These are phyloP conservation scores for Tephrocybe sp. DNA, from an alignment of 768 basidiomycete species.

Conservation along the genomic window DNA sequence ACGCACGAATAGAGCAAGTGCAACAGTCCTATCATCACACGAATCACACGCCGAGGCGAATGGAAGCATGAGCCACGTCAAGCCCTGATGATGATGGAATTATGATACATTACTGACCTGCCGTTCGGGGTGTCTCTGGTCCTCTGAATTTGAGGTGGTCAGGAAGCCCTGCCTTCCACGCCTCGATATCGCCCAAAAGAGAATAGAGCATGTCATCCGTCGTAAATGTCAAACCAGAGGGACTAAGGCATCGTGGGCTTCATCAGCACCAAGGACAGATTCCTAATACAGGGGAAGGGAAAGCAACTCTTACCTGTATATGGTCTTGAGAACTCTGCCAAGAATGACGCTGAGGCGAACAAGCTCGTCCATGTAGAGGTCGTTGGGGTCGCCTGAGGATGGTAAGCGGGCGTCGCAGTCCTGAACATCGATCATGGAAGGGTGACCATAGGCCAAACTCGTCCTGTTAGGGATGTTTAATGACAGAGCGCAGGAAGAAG, in stretches of 20 bases:
- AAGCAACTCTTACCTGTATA: constrained; percentile 66
- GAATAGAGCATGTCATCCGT: constrained; percentile 76
- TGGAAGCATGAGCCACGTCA: neutral
- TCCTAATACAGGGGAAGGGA: no score
- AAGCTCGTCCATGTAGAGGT: constrained; percentile 87
- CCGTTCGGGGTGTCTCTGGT: constrained; percentile 57
- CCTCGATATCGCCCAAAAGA: constrained; percentile 64
- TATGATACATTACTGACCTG: constrained; percentile 47
- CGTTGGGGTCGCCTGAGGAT: constrained; percentile 77
- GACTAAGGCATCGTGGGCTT: constrained; percentile 43
- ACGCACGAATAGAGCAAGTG: constrained; percentile 89
- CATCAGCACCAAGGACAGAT: constrained; percentile 4
- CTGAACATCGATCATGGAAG: constrained; percentile 93
- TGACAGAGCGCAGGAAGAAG: constrained; percentile 2
- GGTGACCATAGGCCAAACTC: constrained; percentile 88
- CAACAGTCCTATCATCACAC: constrained; percentile 61
- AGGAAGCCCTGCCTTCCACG: constrained; percentile 80
- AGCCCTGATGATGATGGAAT: neutral
- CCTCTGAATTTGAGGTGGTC: constrained; percentile 78
- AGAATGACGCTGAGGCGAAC: constrained; percentile 89
- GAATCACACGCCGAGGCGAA: neutral
- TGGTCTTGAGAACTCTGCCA: constrained; percentile 88
- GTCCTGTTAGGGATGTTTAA: constrained; percentile 48
- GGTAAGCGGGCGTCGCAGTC: constrained; percentile 96
- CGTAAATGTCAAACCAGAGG: constrained; percentile 83